Evolutionary conservation across 129 eudicot species (phyloP), one percentile per base, ranked within the genome.

Genomic region (Artemisia annua): DNA sequence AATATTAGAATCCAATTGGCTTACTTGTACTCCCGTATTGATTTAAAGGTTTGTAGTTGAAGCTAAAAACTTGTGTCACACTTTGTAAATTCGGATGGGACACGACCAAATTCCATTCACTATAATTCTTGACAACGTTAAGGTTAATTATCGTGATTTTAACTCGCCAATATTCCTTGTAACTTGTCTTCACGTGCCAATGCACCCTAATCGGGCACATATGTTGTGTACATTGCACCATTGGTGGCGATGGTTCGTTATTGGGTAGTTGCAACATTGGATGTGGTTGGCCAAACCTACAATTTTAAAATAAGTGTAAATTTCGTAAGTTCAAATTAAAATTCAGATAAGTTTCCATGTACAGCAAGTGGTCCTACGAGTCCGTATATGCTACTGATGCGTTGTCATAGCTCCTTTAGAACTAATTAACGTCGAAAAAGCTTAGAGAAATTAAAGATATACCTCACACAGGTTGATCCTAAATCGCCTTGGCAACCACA

Each of bases 111-210:
- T 67, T 87, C 97, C 96, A 92, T 50, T 82, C 80, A 13, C 87
- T 81, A 30, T 89, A 87, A 46, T 89, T 92, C 65, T 75, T 84
- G 44, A 51, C 82, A 24, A 61, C 70, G 11, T 89, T 89, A 1
- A 84, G 74, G 50, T 89, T 92, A 22, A 77, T 86, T 17, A 92
- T 73, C 4, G 96, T 92, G 19, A 87, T 78, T 67, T 92, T 92
- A 22, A 92, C 95, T 70, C 97, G 78, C 97, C 97, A 92, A 43
- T 92, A 92, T 17, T 79, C 59, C 74, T 22, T 92, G 65, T 92
- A 89, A 67, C 89, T 92, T 59, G 67, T 70, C 72, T 88, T 92
- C 48, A 92, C 87, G 58, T 89, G 97, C 97, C 97, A 92, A 49
- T 89, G 97, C 30, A 89, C 81, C 71, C 70, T 76, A 48, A 92